Conservation (phyloP, 1,284 basidiomycete species). For the Apiotrichum sp. region DNA sequence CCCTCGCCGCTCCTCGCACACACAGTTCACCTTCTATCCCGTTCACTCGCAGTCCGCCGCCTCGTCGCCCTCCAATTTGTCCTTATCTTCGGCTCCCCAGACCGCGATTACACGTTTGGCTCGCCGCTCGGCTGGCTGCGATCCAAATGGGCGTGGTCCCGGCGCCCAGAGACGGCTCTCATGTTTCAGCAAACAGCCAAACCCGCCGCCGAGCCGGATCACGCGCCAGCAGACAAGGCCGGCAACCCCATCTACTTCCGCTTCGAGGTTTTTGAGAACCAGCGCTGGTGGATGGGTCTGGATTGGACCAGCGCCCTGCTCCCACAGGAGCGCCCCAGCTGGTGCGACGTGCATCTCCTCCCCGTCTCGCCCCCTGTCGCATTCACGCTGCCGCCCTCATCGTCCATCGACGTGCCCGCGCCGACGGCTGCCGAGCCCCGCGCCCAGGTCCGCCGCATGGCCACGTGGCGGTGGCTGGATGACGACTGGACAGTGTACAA, state of each 20-base stretch:
- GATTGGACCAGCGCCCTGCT: conserved; percentile 90
- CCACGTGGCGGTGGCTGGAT: conserved; percentile 80
- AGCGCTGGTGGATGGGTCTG: conserved; percentile 69
- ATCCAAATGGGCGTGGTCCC: conserved; percentile 41
- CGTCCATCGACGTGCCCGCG: conserved; percentile 49
- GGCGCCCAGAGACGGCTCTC: conserved; percentile 39
- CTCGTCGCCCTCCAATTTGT: conserved; percentile 34
- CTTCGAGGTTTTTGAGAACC: conserved; percentile 87
- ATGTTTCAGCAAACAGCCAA: conserved; percentile 11
- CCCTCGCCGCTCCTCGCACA: conserved; percentile 43
- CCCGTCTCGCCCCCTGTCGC: conserved; percentile 52
- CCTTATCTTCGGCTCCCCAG: conserved; percentile 42
- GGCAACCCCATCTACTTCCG: conserved; percentile 59
- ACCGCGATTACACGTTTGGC: conserved; percentile 24
- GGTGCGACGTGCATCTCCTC: conserved; percentile 55
- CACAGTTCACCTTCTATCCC: conserved; percentile 29
- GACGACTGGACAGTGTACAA: conserved; percentile 67
- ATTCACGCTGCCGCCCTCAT: conserved; percentile 43
- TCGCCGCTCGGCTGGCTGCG: conserved; percentile 38
- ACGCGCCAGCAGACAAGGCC: conserved; percentile 16
- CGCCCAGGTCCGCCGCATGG: conserved; percentile 58
- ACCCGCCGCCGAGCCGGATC: conserved; percentile 18
- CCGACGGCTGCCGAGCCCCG: conserved; percentile 35
- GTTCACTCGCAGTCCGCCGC: conserved; percentile 38
- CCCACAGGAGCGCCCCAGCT: conserved; percentile 81